phyloP scores from a whole-genome alignment of 164 flowering plant species.

The Taxillus chinensis region DNA sequence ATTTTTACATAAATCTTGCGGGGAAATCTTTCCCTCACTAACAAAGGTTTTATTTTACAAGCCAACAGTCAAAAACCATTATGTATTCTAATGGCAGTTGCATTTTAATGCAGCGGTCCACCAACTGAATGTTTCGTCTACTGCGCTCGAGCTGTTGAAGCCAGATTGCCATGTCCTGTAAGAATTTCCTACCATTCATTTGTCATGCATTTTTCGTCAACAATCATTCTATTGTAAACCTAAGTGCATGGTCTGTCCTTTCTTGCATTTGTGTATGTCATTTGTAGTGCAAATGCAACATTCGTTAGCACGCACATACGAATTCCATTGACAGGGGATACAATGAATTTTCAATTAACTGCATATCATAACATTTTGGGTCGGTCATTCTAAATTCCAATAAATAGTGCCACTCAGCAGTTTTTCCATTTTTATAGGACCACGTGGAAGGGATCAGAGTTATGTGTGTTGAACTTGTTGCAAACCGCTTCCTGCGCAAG shows the following conservation, averaged over 20 bases:
- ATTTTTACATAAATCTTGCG: too few species aligned
- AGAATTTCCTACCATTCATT: constrained; percentile 12
- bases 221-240: too few species aligned
- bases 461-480: constrained; percentile 95
- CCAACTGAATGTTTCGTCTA: constrained; percentile 87
- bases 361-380: too few species aligned
- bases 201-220: not conserved
- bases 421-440: constrained; percentile 17
- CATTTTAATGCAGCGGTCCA: constrained; percentile 63
- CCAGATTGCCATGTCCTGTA: constrained; percentile 36
- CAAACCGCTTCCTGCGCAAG: constrained; percentile 85
- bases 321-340: too few species aligned
- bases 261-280: too few species aligned
- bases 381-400: too few species aligned
- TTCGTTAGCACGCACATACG: too few species aligned
- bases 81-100: constrained; percentile 5
- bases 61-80: not conserved
- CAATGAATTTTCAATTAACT: too few species aligned
- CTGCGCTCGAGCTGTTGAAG: constrained; percentile 86
- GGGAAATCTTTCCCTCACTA: too few species aligned
- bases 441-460: constrained; percentile 29
- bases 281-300: too few species aligned
- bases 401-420: too few species aligned
- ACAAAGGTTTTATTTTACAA: constrained; percentile 4
- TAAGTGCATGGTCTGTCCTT: too few species aligned